Evolutionary conservation across 2,329 filamentous ascomycete species (phyloP).

Genomic region (Cordyceps javanica): DNA sequence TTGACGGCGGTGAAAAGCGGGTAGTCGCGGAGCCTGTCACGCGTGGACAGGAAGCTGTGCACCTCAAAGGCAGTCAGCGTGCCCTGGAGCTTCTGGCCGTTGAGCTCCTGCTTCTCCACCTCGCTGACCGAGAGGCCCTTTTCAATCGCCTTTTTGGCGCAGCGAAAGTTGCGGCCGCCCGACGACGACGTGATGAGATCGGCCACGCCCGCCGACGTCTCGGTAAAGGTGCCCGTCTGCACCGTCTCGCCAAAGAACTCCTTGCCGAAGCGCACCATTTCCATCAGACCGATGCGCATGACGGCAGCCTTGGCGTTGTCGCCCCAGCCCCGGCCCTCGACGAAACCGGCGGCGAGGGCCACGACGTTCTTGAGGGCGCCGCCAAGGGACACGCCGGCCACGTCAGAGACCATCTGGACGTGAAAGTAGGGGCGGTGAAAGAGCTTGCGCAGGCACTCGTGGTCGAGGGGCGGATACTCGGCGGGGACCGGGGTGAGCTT

Average conservation of each 20-base stretch:
- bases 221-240: conserved; percentile 83
- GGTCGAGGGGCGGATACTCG: conserved; percentile 82
- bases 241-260: conserved; percentile 85
- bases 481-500: conserved; percentile 69
- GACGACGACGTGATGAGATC: conserved; percentile 93
- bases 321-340: conserved; percentile 93
- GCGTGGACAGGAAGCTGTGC: conserved; percentile 75
- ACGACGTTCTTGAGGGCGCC: conserved; percentile 97
- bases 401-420: conserved; percentile 86
- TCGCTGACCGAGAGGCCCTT: conserved; percentile 75
- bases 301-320: conserved; percentile 98
- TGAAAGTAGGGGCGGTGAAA: conserved; percentile 98
- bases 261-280: conserved; percentile 95
- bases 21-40: conserved; percentile 74
- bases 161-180: conserved; percentile 88
- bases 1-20: conserved; percentile 89
- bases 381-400: conserved; percentile 92
- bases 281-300: conserved; percentile 90
- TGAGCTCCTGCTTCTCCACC: conserved; percentile 82
- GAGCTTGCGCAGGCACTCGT: conserved; percentile 72
- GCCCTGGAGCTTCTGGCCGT: conserved; percentile 95
- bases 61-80: conserved; percentile 90
- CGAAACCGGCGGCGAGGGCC: conserved; percentile 87
- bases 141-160: conserved; percentile 81
- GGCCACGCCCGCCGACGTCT: conserved; percentile 89